A percentile compares a stretch with the other conserved stretches of the same genome.
phyloP scores from a whole-genome alignment of 192 early-diverging fungal genomes.

The Gonapodya prolifera region DNA sequence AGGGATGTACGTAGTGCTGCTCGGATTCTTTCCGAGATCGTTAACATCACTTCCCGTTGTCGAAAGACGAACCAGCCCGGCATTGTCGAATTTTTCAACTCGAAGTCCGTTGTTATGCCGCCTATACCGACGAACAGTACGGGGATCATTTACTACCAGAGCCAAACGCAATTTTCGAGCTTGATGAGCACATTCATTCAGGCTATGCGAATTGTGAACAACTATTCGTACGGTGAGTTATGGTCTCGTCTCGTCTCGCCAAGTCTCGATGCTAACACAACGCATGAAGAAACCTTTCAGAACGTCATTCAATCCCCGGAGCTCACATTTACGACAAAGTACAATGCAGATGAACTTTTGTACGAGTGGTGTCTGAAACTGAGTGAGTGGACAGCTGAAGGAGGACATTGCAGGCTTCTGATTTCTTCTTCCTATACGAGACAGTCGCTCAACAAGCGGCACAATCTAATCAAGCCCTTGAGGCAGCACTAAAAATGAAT shows the following conservation, averaged over 20 bases:
- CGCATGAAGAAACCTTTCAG: background rate
- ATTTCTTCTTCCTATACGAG: too few species aligned
- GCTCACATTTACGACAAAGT: background rate
- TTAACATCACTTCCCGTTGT: background rate
- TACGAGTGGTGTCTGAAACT: background rate
- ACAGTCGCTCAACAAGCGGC: background rate
- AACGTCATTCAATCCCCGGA: background rate
- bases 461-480: background rate
- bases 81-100: background rate
- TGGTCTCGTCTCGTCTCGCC: background rate
- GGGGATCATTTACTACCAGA: background rate
- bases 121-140: background rate
- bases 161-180: background rate
- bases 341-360: background rate
- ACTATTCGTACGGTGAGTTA: background rate
- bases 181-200: background rate
- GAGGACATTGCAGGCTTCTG: too few species aligned
- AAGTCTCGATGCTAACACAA: background rate
- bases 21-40: background rate
- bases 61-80: background rate
- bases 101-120: background rate
- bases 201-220: background rate
- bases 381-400: background rate
- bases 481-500: background rate
- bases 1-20: background rate